A percentile compares a stretch with the other conserved stretches of the same genome.
Evolutionary conservation across 441 rosid genomes (phyloP).

Genomic region (Erysimum cheiri): DNA sequence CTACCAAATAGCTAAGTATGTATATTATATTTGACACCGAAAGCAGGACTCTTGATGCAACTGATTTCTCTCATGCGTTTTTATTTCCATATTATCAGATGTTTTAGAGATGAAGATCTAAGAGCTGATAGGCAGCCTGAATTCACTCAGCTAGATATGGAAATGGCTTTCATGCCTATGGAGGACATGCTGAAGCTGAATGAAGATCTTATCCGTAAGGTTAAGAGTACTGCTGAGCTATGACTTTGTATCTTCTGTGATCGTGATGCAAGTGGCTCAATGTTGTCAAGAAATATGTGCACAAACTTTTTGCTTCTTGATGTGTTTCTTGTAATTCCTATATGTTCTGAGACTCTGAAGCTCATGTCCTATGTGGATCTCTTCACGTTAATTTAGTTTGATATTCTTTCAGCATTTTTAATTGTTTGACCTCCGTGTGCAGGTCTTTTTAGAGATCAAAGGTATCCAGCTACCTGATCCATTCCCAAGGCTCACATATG

Average conservation of each 20-base stretch:
- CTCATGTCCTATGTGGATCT: conserved; percentile 5
- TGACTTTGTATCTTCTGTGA: conserved; percentile 11
- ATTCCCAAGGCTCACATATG: conserved; percentile 89
- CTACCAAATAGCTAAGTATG: conserved; percentile 95
- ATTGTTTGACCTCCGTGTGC: conserved; percentile 40
- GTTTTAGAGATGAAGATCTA: conserved; percentile 97
- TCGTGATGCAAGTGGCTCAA: conserved; percentile 2
- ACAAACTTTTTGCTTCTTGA: conserved; percentile 16
- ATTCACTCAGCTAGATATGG: conserved; percentile 98
- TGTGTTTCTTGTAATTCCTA: conserved; percentile 18
- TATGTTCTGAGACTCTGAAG: conserved; percentile 1
- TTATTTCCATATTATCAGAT: conserved; percentile 52
- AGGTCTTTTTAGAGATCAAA: conserved; percentile 87
- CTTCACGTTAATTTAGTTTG: conserved; percentile 18
- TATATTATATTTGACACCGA: conserved; percentile 27
- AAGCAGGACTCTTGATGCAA: conserved; percentile 2
- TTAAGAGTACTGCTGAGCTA: conserved; percentile 39
- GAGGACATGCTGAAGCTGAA: conserved; percentile 90
- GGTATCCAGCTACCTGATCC: conserved; percentile 81
- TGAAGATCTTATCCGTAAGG: conserved; percentile 92
- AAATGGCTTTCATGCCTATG: conserved; percentile 87
- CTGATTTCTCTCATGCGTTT: conserved; percentile 26
- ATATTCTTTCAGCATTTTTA: conserved; percentile 12
- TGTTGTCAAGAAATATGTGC: neutral
- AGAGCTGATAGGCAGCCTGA: conserved; percentile 99